A percentile compares a stretch with the other conserved stretches of the same genome.
phyloP scores from a whole-genome alignment of 164 flowering plant genomes.

The Vitis vinifera region DNA sequence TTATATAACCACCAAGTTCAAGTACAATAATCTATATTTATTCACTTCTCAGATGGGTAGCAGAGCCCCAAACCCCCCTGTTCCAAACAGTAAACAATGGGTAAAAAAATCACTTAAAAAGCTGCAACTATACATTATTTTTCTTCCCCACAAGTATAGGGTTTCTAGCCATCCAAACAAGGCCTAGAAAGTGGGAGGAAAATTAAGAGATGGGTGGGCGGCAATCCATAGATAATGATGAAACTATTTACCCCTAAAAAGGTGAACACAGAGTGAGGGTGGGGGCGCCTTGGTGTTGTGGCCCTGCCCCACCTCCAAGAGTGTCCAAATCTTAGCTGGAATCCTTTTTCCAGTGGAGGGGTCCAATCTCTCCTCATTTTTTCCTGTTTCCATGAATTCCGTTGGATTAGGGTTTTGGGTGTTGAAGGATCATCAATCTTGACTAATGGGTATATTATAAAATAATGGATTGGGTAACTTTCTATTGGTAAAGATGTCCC shows the following conservation, averaged over 20 bases:
- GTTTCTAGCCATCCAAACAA: conserved; percentile 1
- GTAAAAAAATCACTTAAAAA: conserved; percentile 1
- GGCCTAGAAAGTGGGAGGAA: neutral
- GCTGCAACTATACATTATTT: conserved; percentile 10
- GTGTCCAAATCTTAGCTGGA: neutral
- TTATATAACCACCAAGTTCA: no score
- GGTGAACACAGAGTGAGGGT: neutral
- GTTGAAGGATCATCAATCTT: no score
- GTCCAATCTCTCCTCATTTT: neutral
- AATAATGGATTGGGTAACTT: no score
- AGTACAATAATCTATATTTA: no score
- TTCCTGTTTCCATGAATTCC: no score
- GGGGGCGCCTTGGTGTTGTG: conserved; percentile 1
- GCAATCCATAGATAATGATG: conserved; percentile 18
- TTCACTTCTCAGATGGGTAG: no score
- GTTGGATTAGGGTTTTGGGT: no score
- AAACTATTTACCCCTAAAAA: conserved; percentile 8
- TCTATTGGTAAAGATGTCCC: no score
- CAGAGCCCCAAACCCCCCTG: neutral
- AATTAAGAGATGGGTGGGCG: neutral
- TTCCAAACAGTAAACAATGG: neutral
- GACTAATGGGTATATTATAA: no score
- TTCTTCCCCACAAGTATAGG: neutral
- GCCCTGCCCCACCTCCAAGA: neutral
- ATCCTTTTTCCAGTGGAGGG: neutral